Evolutionary conservation across 1,139 yeast genomes (phyloP).

Genomic region (Yamadazyma atlantica): DNA sequence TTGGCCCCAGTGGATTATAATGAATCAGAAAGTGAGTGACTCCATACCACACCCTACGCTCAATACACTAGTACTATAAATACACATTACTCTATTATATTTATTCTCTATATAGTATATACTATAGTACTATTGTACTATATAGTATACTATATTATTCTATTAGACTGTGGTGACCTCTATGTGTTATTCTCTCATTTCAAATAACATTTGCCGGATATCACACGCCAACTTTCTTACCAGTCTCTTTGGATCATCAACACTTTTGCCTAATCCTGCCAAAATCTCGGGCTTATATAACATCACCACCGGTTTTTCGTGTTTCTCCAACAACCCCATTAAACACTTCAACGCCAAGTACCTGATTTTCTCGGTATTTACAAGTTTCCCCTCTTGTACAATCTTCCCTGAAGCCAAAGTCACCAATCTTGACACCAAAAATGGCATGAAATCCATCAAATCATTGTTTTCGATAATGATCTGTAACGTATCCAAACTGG

Average conservation of each 20-base stretch:
- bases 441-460: constrained; percentile 42
- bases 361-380: constrained; percentile 49
- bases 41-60: no score
- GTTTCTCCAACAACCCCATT: constrained; percentile 39
- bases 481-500: constrained; percentile 56
- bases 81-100: no score
- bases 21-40: constrained; percentile 39
- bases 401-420: constrained; percentile 28
- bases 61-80: constrained; percentile 4
- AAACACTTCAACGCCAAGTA: constrained; percentile 58
- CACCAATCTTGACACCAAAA: constrained; percentile 57
- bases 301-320: constrained; percentile 42
- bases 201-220: constrained; percentile 74
- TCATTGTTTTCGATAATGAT: constrained; percentile 34
- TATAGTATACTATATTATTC: no score
- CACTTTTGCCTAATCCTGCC: constrained; percentile 43
- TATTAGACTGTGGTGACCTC: constrained; percentile 12
- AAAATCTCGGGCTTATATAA: constrained; percentile 56
- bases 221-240: constrained; percentile 78
- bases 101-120: no score
- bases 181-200: constrained; percentile 37
- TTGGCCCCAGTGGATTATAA: constrained; percentile 78
- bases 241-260: constrained; percentile 74
- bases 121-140: no score
- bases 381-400: constrained; percentile 19